Conservation (phyloP, 345 rosid genomes). For the Aquilaria sinensis region DNA sequence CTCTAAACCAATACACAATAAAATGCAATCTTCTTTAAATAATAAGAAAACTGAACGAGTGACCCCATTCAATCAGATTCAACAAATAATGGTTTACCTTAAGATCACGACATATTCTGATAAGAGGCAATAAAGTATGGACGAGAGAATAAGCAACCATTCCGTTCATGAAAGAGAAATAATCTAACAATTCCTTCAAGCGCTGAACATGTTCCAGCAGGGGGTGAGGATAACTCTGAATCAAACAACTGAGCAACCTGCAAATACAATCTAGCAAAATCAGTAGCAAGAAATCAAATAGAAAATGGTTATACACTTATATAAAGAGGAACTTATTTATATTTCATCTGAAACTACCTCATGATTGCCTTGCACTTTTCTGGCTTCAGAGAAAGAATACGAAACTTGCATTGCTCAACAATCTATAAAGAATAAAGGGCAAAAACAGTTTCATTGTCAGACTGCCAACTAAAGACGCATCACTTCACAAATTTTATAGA, state of each 20-base stretch:
- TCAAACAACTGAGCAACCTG: slow-evolving; percentile 61
- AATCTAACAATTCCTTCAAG: slow-evolving; percentile 81
- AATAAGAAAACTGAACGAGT: background rate
- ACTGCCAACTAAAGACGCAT: background rate
- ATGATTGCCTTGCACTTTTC: slow-evolving; percentile 50
- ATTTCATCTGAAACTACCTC: slow-evolving; percentile 32
- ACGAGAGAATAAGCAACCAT: slow-evolving; percentile 54
- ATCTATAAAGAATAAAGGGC: slow-evolving; percentile 39
- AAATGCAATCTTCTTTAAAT: background rate
- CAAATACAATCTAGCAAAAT: slow-evolving; percentile 11
- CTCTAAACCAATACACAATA: background rate
- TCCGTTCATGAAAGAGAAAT: slow-evolving; percentile 63
- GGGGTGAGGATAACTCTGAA: slow-evolving; percentile 46
- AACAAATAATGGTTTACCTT: slow-evolving; percentile 35
- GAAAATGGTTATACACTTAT: background rate
- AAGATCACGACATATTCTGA: slow-evolving; percentile 58
- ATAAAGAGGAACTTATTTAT: background rate
- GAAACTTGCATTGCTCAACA: slow-evolving; percentile 77
- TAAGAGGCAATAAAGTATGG: slow-evolving; percentile 60
- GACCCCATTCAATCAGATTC: background rate
- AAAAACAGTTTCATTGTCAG: background rate
- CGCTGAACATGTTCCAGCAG: slow-evolving; percentile 64
- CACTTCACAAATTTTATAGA: background rate
- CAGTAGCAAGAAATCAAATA: slow-evolving; percentile 5
- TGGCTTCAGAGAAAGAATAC: slow-evolving; percentile 66